These are phyloP conservation scores for Fusarium keratoplasticum DNA, from an alignment of 2,329 filamentous ascomycete species.

Conservation along the genomic window DNA sequence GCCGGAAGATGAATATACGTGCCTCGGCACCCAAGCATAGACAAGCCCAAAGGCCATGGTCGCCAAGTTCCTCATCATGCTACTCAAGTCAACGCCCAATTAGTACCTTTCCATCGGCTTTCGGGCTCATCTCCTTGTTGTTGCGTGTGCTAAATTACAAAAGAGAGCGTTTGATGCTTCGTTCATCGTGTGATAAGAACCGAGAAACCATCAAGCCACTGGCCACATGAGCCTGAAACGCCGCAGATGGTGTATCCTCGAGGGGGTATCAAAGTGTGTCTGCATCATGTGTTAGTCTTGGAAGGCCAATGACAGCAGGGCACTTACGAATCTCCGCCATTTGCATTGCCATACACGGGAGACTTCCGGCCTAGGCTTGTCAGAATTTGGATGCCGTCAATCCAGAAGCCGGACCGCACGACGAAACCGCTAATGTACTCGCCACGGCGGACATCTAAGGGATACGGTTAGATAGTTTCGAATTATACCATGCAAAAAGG, in stretches of 20 bases:
- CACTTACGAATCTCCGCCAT: constrained; percentile 85
- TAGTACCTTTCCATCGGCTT: constrained; percentile 25
- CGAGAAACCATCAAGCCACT: constrained; percentile 88
- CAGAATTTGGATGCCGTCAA: constrained; percentile 90
- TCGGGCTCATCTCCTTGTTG: constrained; percentile 15
- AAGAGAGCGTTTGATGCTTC: not conserved
- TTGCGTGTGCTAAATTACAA: constrained; percentile 26
- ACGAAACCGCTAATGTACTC: constrained; percentile 91
- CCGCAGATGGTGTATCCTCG: constrained; percentile 90
- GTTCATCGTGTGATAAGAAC: constrained; percentile 70
- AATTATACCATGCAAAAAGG: not conserved
- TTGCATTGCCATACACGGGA: constrained; percentile 82
- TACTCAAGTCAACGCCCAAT: constrained; percentile 22
- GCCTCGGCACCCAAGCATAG: constrained; percentile 11
- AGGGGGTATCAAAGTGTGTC: constrained; percentile 89
- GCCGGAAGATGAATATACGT: constrained; percentile 16
- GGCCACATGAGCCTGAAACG: constrained; percentile 82
- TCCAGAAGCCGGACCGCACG: constrained; percentile 82
- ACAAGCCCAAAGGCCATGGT: not conserved
- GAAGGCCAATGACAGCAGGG: not conserved
- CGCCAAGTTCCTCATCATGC: not conserved
- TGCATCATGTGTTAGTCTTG: constrained; percentile 53
- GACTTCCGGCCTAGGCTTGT: constrained; percentile 91
- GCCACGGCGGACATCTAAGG: constrained; percentile 83
- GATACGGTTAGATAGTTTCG: constrained; percentile 28